Percentiles rank a stretch among this genome's conserved stretches.
phyloP scores from a whole-genome alignment of 768 basidiomycete species.

The Tubosaeta sp. region DNA sequence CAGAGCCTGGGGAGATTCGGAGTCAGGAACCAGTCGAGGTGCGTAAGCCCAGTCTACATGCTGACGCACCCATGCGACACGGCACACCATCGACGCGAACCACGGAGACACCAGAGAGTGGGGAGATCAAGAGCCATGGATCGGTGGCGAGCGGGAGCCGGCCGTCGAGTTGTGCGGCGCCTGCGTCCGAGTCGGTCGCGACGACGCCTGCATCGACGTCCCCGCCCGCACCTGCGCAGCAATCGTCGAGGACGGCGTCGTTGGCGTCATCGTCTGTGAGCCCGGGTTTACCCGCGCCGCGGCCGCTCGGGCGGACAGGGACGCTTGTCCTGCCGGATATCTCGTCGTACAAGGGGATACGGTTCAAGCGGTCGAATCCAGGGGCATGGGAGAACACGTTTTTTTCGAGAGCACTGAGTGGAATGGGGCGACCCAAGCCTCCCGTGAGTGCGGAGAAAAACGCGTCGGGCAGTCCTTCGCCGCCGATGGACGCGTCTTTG shows the following conservation, averaged over 20 bases:
- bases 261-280: neutral
- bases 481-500: neutral
- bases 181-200: neutral
- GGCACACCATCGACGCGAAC: neutral
- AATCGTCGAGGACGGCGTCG: neutral
- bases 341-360: slow-evolving; percentile 18
- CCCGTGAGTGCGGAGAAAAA: neutral
- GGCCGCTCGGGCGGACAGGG: neutral
- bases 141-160: neutral
- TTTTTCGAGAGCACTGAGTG: slow-evolving; percentile 22
- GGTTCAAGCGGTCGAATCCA: slow-evolving; percentile 16
- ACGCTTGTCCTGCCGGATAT: slow-evolving; percentile 21
- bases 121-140: neutral
- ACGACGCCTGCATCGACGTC: neutral
- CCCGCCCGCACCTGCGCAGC: neutral
- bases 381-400: slow-evolving; percentile 17
- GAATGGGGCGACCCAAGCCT: neutral
- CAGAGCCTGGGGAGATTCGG: slow-evolving; percentile 17
- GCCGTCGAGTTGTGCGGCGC: neutral
- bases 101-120: neutral
- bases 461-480: neutral
- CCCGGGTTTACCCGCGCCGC: slow-evolving; percentile 1
- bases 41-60: neutral
- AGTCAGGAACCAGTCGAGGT: neutral
- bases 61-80: neutral